Base-by-base conservation (phyloP, 2,329 filamentous ascomycete species). In the Neonectria faginata region DNA sequence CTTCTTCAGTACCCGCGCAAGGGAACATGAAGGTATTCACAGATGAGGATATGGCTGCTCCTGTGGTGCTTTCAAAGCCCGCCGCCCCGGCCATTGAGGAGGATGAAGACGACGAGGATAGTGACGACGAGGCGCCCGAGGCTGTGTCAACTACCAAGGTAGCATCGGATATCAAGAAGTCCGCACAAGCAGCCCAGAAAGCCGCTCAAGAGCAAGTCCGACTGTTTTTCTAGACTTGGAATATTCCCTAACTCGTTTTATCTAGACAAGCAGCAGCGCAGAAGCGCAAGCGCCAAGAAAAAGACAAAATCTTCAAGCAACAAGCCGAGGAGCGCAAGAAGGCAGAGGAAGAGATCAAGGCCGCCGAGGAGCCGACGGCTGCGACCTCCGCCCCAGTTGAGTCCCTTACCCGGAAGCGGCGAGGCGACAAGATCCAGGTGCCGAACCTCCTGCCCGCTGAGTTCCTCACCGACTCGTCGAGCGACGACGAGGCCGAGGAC, bases 121-220 rank as follows among this genome's bases (percentile, higher is more conserved):
- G 82, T 45, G 84, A 86, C 47, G 85, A 88, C 57, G 86, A 84
- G 52, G 86, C 86, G 0, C 86, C 86, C 9, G 87, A 89, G 75
- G 86, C 84, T 3, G 82, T 89, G n/a, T 88, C 86, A 0, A 85
- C 85, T 1, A 75, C 78, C 12, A 80, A 80, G 52, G 84, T 82
- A 3, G 85, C 84, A 1, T 80, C 78, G 14, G 78, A 83, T 63
- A 78, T 80, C 22, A 80, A 82, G 64, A 80, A 83, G 68, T 81
- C 82, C 3, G 79, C 81, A 1, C 80, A 84, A 64, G 81, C 79
- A 14, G 81, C 82, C 41, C 80, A 82, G 62, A 83, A 84, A 63
- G 85, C 83, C 22, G 83, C 82, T 7, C 82, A 85, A 69, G 79
- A 84, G 86, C 88, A 76, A 67, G 85, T 76, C 5, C 39, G 10